phyloP scores from a whole-genome alignment of 2,329 filamentous ascomycete genomes.

The Cladosporium sp. region DNA sequence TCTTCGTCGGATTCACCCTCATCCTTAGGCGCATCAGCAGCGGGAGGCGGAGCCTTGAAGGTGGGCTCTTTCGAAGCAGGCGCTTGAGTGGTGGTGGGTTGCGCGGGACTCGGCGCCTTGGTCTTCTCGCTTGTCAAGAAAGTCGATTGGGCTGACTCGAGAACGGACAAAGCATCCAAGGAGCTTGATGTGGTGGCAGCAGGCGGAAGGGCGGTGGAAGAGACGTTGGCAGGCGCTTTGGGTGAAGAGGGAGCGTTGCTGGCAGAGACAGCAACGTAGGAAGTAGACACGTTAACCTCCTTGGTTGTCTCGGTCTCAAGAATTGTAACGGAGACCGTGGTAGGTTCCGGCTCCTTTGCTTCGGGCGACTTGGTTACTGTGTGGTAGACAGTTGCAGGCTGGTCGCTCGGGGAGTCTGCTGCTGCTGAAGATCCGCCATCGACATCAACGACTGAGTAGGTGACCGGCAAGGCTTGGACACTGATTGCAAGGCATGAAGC shows the following conservation, averaged over 20 bases:
- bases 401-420: background rate
- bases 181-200: background rate
- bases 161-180: background rate
- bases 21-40: background rate
- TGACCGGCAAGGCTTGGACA: slow-evolving; percentile 5
- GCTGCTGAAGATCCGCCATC: slow-evolving; percentile 6
- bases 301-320: background rate
- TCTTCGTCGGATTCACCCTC: background rate
- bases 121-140: background rate
- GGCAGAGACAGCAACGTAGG: background rate
- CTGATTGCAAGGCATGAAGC: slow-evolving; percentile 7
- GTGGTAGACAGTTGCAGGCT: slow-evolving; percentile 7
- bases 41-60: background rate
- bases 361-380: slow-evolving; percentile 11
- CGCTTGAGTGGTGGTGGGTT: slow-evolving; percentile 2
- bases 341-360: background rate
- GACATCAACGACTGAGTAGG: slow-evolving; percentile 12
- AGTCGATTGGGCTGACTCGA: slow-evolving; percentile 2
- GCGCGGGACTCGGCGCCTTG: background rate
- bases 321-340: slow-evolving; percentile 4
- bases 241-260: background rate
- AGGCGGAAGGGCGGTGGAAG: background rate
- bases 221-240: background rate
- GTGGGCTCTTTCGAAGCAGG: background rate
- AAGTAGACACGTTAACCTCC: background rate